Base-by-base conservation (phyloP, 129 eudicot species). In the Flaveria sonorensis region DNA sequence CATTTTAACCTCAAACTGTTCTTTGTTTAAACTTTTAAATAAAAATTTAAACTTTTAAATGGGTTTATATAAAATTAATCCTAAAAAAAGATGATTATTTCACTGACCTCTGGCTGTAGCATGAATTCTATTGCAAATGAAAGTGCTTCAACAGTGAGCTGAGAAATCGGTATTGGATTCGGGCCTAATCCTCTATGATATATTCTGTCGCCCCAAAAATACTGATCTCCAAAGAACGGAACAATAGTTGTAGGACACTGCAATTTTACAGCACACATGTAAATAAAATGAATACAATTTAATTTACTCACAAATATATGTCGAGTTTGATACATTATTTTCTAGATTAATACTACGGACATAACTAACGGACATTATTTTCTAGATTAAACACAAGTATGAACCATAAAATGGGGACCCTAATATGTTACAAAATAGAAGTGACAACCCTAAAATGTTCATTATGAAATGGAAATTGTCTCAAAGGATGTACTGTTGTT, bases 201-300 rank as follows among this genome's bases (percentile, higher is more conserved):
- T 61, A 91, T 85, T 80, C 92, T 94, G 77, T 94, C 96, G 7
- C 93, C 98, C 98, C 98, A 94, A 83, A 94, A 94, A 81, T 87
- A 91, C 73, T 94, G 98, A 84, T 94, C 98, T 65, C 98, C 98
- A 15, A 91, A 94, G 79, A 91, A 94, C 13, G 98, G 98, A 20
- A 94, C 96, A 42, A 94, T 85, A 20, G 96, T 87, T 39, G 98
- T 94, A 18, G 98, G 98, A 76, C 98, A 91, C 98, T 94, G 91
- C 89, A 87, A 67, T 72, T 71, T 36, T 43, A 81, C 15, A 53
- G 42, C 10, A 70, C 32, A 0, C 6, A 28, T 64, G 45, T 63
- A 56, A 10, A 30, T 57, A 71, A 55, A 20, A 82, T 9, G 23
- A 74, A 70, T 23, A 28, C 57, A 71, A 78, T 68, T 46, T 9